Evolutionary conservation across 2,329 filamentous ascomycete species (phyloP).

Genomic region (Rugonectria rugulosa): DNA sequence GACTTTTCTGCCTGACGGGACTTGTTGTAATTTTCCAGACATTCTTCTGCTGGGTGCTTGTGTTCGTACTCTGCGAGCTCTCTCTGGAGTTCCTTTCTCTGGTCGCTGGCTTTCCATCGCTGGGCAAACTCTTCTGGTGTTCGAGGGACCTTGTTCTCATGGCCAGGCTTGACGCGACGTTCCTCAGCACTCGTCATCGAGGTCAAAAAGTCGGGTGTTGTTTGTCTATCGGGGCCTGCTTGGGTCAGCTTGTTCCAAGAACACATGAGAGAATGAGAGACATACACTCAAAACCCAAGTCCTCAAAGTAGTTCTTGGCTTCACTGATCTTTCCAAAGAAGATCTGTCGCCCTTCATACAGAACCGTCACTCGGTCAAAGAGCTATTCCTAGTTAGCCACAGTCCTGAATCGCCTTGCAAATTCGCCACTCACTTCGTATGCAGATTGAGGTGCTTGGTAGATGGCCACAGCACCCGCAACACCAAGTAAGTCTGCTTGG

Average conservation of each 20-base stretch:
- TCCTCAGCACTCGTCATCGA: conserved; percentile 54
- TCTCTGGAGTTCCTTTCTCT: conserved; percentile 37
- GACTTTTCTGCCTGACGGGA: conserved; percentile 36
- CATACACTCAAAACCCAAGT: conserved; percentile 40
- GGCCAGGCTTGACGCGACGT: conserved; percentile 43
- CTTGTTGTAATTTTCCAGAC: conserved; percentile 30
- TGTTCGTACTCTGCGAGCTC: conserved; percentile 41
- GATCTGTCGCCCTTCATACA: conserved; percentile 73
- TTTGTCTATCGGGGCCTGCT: conserved; percentile 37
- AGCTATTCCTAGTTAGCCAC: conserved; percentile 54
- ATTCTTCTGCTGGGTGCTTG: conserved; percentile 27
- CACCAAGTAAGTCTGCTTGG: conserved; percentile 38
- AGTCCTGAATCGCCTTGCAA: neutral
- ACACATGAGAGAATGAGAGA: rapidly evolving
- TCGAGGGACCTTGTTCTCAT: conserved; percentile 43
- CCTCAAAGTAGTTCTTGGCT: conserved; percentile 68
- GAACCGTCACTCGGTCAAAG: conserved; percentile 72
- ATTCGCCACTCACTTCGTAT: conserved; percentile 51
- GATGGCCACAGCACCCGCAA: conserved; percentile 46
- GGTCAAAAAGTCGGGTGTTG: conserved; percentile 38
- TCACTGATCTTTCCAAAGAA: conserved; percentile 67
- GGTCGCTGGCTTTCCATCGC: conserved; percentile 41
- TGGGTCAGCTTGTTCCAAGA: neutral
- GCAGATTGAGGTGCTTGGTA: conserved; percentile 70
- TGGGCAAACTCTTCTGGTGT: conserved; percentile 48